These are phyloP conservation scores for Adansonia madagascariensis DNA, from an alignment of 441 rosid species.

Conservation along the genomic window DNA sequence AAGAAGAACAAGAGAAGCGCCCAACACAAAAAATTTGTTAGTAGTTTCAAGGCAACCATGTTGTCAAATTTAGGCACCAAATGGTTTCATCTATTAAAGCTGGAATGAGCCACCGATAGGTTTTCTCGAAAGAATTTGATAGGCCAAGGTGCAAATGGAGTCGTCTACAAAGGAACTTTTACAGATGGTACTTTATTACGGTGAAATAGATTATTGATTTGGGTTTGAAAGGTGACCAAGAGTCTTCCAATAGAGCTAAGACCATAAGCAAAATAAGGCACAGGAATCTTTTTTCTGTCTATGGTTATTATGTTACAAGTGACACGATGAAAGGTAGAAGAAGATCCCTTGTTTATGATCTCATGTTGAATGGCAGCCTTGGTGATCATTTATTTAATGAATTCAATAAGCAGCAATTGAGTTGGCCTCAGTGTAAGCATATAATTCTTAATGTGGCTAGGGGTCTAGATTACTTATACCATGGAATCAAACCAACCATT, in stretches of 20 bases:
- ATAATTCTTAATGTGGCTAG: constrained; percentile 60
- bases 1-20: constrained; percentile 36
- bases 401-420: constrained; percentile 28
- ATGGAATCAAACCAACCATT: constrained; percentile 58
- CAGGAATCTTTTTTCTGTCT: constrained; percentile 56
- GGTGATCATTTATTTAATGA: constrained; percentile 41
- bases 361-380: constrained; percentile 61
- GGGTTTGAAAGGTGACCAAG: constrained; percentile 57
- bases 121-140: constrained; percentile 51
- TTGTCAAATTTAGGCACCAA: constrained; percentile 53
- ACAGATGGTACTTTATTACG: constrained; percentile 49
- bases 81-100: constrained; percentile 54
- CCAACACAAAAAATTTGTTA: constrained; percentile 41
- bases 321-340: constrained; percentile 45
- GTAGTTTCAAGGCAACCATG: constrained; percentile 41
- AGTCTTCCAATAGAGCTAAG: constrained; percentile 58
- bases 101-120: constrained; percentile 51
- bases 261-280: constrained; percentile 65
- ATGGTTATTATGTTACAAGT: constrained; percentile 61
- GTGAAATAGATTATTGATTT: constrained; percentile 51
- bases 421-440: constrained; percentile 61
- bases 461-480: constrained; percentile 60
- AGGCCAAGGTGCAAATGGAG: constrained; percentile 54
- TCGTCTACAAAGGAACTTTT: constrained; percentile 52
- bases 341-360: constrained; percentile 59